Evolutionary conservation across 768 basidiomycete species (phyloP).

Genomic region (Phaeolepiota aurea): DNA sequence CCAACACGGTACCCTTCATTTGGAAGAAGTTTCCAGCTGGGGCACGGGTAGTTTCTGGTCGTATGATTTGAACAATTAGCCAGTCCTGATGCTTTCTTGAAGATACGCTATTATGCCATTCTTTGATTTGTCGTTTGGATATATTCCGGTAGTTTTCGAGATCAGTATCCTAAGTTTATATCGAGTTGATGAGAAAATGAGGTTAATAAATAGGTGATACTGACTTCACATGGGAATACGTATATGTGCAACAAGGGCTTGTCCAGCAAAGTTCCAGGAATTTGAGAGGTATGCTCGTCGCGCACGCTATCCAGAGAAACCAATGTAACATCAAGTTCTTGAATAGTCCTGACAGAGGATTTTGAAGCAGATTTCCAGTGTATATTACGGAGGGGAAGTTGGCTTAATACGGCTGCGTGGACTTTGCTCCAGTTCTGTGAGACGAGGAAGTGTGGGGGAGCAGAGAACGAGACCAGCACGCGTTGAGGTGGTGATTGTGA

Average conservation of each 20-base stretch:
- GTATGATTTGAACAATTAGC: conserved; percentile 82
- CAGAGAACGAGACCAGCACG: conserved; percentile 63
- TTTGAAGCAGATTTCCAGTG: conserved; percentile 83
- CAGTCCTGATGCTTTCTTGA: conserved; percentile 85
- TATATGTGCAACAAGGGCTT: conserved; percentile 83
- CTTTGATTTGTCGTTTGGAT: conserved; percentile 81
- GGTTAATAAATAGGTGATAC: conserved; percentile 6
- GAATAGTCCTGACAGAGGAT: conserved; percentile 76
- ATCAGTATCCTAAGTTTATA: conserved; percentile 41
- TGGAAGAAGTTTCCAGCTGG: conserved; percentile 67
- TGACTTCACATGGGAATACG: conserved; percentile 83
- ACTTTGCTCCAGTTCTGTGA: conserved; percentile 73
- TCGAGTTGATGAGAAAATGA: background rate
- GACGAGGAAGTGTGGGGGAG: conserved; percentile 51
- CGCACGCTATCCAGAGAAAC: conserved; percentile 58
- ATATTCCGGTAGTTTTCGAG: conserved; percentile 70
- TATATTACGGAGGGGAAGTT: conserved; percentile 80
- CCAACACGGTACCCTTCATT: conserved; percentile 77
- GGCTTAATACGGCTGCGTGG: conserved; percentile 52
- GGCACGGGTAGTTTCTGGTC: conserved; percentile 51
- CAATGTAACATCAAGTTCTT: conserved; percentile 75
- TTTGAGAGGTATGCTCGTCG: conserved; percentile 69
- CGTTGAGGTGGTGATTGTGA: conserved; percentile 24
- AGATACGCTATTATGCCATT: conserved; percentile 71
- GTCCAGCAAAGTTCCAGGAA: conserved; percentile 73